Evolutionary conservation across 2,329 filamentous ascomycete species (phyloP), one percentile per base, ranked within the genome.

Genomic region (Phaeosphaeriaceae sp.): DNA sequence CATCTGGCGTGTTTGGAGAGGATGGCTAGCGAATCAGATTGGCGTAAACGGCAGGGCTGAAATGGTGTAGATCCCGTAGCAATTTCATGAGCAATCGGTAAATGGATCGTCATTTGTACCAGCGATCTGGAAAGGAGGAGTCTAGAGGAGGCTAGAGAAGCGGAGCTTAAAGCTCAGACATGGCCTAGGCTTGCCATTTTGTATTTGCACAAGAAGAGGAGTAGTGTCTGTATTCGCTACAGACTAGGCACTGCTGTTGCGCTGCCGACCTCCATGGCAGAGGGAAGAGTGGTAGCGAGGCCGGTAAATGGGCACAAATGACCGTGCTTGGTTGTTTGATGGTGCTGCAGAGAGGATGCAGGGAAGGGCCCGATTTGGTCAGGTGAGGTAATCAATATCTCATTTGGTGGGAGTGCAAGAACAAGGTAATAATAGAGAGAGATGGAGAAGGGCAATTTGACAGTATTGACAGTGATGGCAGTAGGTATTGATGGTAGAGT

Each of bases 11-110:
- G 47, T 30, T 32, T 20, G 40, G 43, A 18, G 18, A 13, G 29
- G 30, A 18, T 17, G 16, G 21, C 29, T 33, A 23, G 37, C 54
- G 42, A 58, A 58, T 60, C 17, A 30, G 52, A 42, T 20, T 15
- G n/a, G 21, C 18, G 15, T 4, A 23, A 37, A 26, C 41, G 34
- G 35, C 56, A 58, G 54, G 56, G 53, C 56, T 57, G 52, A 51
- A 32, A 47, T 48, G 53, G 48, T 34, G 52, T 36, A 56, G 56
- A 61, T 61, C 56, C 56, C 56, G 43, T 37, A 38, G 52, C 48
- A 60, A 64, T 64, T 59, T 64, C 51, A 45, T 48, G 51, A 50
- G 48, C 52, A 52, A 52, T 42, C 44, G 45, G 48, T 46, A 49
- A 52, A 48, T 58, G 53, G 56, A 53, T 55, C 56, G 36, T 42